These are phyloP conservation scores for Ceratobasidium sp. DNA, from an alignment of 1,284 basidiomycete species.

Conservation along the genomic window DNA sequence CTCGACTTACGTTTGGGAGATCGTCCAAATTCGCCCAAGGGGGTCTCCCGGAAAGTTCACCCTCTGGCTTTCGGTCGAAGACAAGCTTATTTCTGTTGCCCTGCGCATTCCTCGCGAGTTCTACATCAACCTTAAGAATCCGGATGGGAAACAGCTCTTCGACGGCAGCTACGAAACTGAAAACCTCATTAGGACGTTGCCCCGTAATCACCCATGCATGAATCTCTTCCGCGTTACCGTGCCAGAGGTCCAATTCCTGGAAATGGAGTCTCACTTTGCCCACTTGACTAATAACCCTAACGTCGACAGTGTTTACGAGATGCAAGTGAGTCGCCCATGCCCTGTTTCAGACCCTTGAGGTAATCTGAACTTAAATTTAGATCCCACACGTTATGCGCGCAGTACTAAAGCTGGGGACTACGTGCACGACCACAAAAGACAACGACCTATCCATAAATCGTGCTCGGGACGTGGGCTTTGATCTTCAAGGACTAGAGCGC, in stretches of 20 bases:
- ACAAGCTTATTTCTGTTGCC: slow-evolving; percentile 78
- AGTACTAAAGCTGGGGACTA: slow-evolving; percentile 83
- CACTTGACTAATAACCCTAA: slow-evolving; percentile 93
- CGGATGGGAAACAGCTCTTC: slow-evolving; percentile 69
- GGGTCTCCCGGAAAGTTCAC: slow-evolving; percentile 83
- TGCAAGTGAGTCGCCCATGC: slow-evolving; percentile 64
- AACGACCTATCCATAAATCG: slow-evolving; percentile 76
- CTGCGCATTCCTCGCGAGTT: slow-evolving; percentile 90
- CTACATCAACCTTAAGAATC: slow-evolving; percentile 87
- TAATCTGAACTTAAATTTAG: slow-evolving; percentile 50
- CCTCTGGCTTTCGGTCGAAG: slow-evolving; percentile 88
- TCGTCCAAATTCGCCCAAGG: slow-evolving; percentile 87
- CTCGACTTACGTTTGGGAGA: slow-evolving; percentile 83
- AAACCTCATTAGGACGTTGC: slow-evolving; percentile 79
- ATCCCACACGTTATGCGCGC: slow-evolving; percentile 87
- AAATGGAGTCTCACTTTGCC: slow-evolving; percentile 89
- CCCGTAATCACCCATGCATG: slow-evolving; percentile 75
- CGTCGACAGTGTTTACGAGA: slow-evolving; percentile 94
- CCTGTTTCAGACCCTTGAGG: not conserved
- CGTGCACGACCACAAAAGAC: slow-evolving; percentile 73
- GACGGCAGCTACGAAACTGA: slow-evolving; percentile 74
- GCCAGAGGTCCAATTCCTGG: slow-evolving; percentile 81
- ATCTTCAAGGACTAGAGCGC: slow-evolving; percentile 82
- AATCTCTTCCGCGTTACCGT: slow-evolving; percentile 88
- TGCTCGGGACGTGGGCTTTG: slow-evolving; percentile 84